These are phyloP conservation scores for Sclerospora graminicola DNA, from an alignment of 352 stramenopile species.

Conservation along the genomic window DNA sequence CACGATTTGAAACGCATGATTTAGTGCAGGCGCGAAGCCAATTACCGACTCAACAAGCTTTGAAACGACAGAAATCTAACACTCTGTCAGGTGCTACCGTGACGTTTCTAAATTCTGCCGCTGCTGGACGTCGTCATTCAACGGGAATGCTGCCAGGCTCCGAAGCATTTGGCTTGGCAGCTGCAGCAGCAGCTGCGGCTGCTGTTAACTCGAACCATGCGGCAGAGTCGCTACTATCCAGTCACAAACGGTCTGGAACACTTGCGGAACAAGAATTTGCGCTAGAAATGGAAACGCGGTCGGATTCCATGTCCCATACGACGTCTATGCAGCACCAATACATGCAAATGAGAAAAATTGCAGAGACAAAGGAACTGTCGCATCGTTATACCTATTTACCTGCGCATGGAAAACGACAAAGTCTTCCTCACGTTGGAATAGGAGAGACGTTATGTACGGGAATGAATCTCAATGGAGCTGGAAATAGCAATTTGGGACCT, in stretches of 20 bases:
- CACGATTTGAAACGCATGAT: slow-evolving; percentile 18
- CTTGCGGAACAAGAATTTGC: slow-evolving; percentile 27
- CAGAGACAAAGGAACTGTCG: slow-evolving; percentile 16
- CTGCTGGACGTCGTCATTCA: slow-evolving; percentile 30
- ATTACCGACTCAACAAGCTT: slow-evolving; percentile 18
- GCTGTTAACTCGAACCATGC: slow-evolving; percentile 2
- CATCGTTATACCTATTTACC: slow-evolving; percentile 13
- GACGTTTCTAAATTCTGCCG: slow-evolving; percentile 23
- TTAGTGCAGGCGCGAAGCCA: slow-evolving; percentile 11
- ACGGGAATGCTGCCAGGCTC: slow-evolving; percentile 34
- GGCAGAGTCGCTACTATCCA: not conserved
- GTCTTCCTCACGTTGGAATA: slow-evolving; percentile 26
- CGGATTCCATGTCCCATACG: slow-evolving; percentile 2
- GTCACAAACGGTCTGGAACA: slow-evolving; percentile 12
- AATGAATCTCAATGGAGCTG: slow-evolving; percentile 7
- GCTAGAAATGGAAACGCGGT: slow-evolving; percentile 22
- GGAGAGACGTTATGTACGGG: slow-evolving; percentile 8
- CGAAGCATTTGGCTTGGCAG: slow-evolving; percentile 20
- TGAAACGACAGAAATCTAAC: slow-evolving; percentile 33
- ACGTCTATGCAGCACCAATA: slow-evolving; percentile 13
- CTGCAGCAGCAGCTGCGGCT: slow-evolving; percentile 14
- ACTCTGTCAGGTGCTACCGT: slow-evolving; percentile 14
- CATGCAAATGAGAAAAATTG: slow-evolving; percentile 17
- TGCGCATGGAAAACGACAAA: slow-evolving; percentile 29
- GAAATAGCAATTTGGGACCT: slow-evolving; percentile 6